Conservation (phyloP, 1,284 basidiomycete species). For the Rhodofomes roseus region DNA sequence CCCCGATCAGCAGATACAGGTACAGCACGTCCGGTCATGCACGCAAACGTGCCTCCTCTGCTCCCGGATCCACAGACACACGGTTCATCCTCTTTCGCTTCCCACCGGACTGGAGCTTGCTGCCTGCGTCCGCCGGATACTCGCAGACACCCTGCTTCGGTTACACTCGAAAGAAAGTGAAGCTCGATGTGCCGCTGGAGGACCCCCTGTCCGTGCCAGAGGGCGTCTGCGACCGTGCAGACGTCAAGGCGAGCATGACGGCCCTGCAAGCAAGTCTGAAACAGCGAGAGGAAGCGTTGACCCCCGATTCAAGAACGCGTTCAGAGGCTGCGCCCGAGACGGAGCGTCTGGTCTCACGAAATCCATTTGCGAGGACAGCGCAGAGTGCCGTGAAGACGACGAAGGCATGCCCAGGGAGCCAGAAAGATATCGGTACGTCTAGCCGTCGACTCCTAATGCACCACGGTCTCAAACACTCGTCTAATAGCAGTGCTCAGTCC, state of each 20-base stretch:
- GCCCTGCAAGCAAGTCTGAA: neutral
- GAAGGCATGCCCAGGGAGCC: neutral
- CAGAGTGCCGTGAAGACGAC: neutral
- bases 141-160: too few relatives aligned
- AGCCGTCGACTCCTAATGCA: neutral
- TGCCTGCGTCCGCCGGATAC: slow-evolving; percentile 9
- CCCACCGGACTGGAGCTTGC: slow-evolving; percentile 36
- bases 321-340: neutral
- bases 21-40: neutral
- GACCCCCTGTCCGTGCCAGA: neutral
- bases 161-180: neutral
- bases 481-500: too few relatives aligned
- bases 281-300: neutral
- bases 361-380: neutral
- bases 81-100: slow-evolving; percentile 42
- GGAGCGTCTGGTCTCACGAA: neutral
- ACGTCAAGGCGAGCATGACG: neutral
- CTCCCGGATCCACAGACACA: slow-evolving; percentile 7
- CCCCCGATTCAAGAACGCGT: neutral
- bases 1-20: too few relatives aligned
- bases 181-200: neutral
- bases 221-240: neutral
- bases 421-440: neutral
- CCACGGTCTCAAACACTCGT: neutral
- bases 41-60: too few relatives aligned